Conservation (phyloP, 805 yeast genomes). For the Peterozyma xylosa region DNA sequence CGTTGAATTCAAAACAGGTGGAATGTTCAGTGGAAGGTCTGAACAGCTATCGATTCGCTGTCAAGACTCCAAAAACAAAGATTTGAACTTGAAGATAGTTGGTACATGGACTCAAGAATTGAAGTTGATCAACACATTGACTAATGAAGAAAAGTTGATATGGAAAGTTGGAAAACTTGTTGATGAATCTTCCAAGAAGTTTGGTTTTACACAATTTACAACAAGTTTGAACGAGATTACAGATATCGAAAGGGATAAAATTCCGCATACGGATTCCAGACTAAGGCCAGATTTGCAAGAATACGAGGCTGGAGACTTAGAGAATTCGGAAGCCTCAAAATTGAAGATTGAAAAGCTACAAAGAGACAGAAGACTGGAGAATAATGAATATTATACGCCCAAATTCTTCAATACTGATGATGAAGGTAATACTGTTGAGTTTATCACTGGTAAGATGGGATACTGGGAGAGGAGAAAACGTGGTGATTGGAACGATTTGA, state of each 20-base stretch:
- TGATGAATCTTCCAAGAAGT: slow-evolving; percentile 50
- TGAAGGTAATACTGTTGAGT: slow-evolving; percentile 43
- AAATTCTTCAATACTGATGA: slow-evolving; percentile 12
- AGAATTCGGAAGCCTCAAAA: slow-evolving; percentile 66
- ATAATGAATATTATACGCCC: slow-evolving; percentile 17
- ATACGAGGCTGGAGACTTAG: slow-evolving; percentile 65
- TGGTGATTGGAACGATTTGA: slow-evolving; percentile 51
- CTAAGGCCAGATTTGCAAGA: slow-evolving; percentile 75
- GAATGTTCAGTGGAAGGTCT: slow-evolving; percentile 80
- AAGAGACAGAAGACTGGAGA: slow-evolving; percentile 62
- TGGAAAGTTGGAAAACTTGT: slow-evolving; percentile 73
- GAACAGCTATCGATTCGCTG: slow-evolving; percentile 53
- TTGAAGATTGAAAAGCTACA: slow-evolving; percentile 69
- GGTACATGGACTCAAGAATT: slow-evolving; percentile 87
- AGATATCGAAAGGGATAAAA: slow-evolving; percentile 46
- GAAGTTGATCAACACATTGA: slow-evolving; percentile 28
- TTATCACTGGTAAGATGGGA: slow-evolving; percentile 47
- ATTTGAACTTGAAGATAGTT: slow-evolving; percentile 26
- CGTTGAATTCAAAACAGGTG: slow-evolving; percentile 71
- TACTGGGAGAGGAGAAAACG: slow-evolving; percentile 77
- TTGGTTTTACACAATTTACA: slow-evolving; percentile 81
- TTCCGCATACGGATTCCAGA: slow-evolving; percentile 88
- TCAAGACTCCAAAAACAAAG: slow-evolving; percentile 25
- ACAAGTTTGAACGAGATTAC: slow-evolving; percentile 80
- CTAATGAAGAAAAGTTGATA: slow-evolving; percentile 26